Evolutionary conservation across 805 yeast species (phyloP).

Genomic region (Komagataella phaffii): DNA sequence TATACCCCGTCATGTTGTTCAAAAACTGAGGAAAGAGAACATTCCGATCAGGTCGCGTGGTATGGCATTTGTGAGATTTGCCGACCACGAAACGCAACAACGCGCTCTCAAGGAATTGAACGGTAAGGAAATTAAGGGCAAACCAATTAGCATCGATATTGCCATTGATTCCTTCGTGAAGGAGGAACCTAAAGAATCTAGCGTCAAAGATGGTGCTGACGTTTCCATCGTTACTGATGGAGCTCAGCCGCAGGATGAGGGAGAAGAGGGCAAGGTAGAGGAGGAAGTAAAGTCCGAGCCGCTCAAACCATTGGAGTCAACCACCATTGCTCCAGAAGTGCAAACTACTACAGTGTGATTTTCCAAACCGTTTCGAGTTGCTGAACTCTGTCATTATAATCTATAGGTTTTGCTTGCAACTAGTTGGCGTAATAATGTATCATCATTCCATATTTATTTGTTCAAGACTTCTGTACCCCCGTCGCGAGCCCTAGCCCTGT

Average conservation of each 20-base stretch:
- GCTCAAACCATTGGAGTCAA: neutral
- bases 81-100: constrained; percentile 29
- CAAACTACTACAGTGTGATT: neutral
- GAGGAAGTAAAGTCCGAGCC: constrained; percentile 4
- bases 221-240: neutral
- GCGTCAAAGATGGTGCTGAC: neutral
- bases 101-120: constrained; percentile 46
- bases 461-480: neutral
- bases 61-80: constrained; percentile 47
- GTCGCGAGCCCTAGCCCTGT: neutral
- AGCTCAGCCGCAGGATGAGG: constrained; percentile 1
- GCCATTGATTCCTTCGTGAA: constrained; percentile 48
- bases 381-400: neutral
- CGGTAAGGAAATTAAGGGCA: constrained; percentile 54
- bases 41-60: constrained; percentile 43
- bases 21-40: constrained; percentile 29
- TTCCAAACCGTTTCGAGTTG: neutral
- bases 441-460: neutral
- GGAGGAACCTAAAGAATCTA: constrained; percentile 10
- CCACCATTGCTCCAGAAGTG: neutral
- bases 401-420: neutral
- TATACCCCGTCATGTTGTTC: constrained; percentile 28
- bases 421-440: neutral
- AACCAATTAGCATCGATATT: constrained; percentile 51
- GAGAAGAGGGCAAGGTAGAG: constrained; percentile 4